Evolutionary conservation across 192 early-diverging fungal species (phyloP).

Genomic region (Coemansia sp.): DNA sequence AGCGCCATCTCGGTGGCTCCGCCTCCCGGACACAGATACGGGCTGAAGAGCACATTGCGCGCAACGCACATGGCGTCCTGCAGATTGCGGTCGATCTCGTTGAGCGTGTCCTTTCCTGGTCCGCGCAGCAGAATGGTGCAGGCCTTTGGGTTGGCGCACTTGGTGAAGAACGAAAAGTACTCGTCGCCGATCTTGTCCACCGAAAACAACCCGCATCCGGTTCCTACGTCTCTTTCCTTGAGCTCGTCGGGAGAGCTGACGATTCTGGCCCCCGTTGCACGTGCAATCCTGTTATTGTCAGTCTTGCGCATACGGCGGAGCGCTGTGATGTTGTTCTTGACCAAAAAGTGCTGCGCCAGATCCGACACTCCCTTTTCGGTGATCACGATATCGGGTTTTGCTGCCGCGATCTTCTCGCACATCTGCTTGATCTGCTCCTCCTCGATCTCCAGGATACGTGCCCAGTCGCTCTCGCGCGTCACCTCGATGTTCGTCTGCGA

Average conservation of each 20-base stretch:
- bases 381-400: conserved; percentile 97
- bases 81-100: conserved; percentile 98
- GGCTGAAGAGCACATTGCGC: conserved; percentile 96
- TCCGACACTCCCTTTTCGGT: conserved; percentile 99
- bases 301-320: conserved; percentile 97
- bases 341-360: conserved; percentile 96
- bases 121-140: conserved; percentile 98
- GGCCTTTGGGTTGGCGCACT: conserved; percentile 96
- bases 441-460: conserved; percentile 94
- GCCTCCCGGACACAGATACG: conserved; percentile 90
- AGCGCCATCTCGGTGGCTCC: conserved; percentile 99
- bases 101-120: conserved; percentile 95
- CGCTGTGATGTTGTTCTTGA: conserved; percentile 97
- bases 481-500: conserved; percentile 99
- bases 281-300: conserved; percentile 98
- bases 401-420: conserved; percentile 92
- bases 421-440: conserved; percentile 98
- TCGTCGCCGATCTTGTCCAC: conserved; percentile 99
- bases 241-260: conserved; percentile 97
- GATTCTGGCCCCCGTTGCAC: conserved; percentile 95
- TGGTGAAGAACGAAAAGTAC: conserved; percentile 94
- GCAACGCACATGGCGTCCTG: conserved; percentile 99
- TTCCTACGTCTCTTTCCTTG: conserved; percentile 94
- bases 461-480: conserved; percentile 95
- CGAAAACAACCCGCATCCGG: conserved; percentile 88